These are phyloP conservation scores for Auriscalpium vulgare DNA, from an alignment of 768 basidiomycete species.

Conservation along the genomic window DNA sequence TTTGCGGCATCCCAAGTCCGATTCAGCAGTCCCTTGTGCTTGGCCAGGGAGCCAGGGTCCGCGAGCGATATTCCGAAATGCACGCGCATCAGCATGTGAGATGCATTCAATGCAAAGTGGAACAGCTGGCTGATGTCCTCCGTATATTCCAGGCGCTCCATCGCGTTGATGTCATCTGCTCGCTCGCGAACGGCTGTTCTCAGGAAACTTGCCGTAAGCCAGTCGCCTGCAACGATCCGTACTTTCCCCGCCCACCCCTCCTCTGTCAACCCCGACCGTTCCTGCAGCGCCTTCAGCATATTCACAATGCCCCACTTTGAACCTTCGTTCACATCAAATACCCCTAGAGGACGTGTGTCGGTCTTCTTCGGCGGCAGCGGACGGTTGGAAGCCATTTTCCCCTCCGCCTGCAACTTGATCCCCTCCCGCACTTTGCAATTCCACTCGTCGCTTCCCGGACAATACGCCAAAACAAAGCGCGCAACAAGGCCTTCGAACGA, in stretches of 20 bases:
- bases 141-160: not conserved
- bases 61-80: not conserved
- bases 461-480: not conserved
- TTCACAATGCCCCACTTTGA: constrained; percentile 23
- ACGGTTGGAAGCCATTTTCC: not conserved
- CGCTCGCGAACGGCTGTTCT: not conserved
- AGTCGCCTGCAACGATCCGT: constrained; percentile 23
- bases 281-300: constrained; percentile 17
- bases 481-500: not conserved
- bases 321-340: constrained; percentile 12
- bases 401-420: not conserved
- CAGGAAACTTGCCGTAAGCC: constrained; percentile 15
- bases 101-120: not conserved
- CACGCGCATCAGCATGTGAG: not conserved
- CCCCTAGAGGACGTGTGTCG: not conserved
- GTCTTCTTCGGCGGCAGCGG: not conserved
- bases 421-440: not conserved
- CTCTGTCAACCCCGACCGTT: constrained; percentile 13
- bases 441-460: not conserved
- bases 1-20: not conserved
- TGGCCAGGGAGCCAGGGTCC: not conserved
- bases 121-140: not conserved
- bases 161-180: not conserved
- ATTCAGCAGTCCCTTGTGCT: not conserved
- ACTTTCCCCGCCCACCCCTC: constrained; percentile 17